phyloP scores from a whole-genome alignment of 345 rosid genomes.

The Ceriops decandra region DNA sequence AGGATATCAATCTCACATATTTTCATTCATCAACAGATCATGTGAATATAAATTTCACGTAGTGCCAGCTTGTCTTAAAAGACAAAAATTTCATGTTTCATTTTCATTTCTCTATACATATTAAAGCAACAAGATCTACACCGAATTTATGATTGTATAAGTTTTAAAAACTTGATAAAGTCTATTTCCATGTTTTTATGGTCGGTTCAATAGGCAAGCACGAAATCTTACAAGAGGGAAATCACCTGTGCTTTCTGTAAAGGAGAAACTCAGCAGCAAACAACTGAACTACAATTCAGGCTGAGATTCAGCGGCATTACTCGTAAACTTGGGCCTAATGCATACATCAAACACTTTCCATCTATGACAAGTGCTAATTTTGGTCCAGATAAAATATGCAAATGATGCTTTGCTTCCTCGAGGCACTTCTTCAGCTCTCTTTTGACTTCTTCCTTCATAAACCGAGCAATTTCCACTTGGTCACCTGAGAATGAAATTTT shows the following conservation, averaged over 20 bases:
- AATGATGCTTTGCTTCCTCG: constrained; percentile 71
- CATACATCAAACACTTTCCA: constrained; percentile 97
- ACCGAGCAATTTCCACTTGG: constrained; percentile 83
- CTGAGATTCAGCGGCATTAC: constrained; percentile 82
- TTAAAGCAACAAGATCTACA: too few relatives aligned
- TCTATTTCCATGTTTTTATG: neutral
- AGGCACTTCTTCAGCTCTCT: constrained; percentile 68
- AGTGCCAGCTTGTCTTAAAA: too few relatives aligned
- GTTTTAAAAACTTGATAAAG: too few relatives aligned
- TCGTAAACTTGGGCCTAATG: constrained; percentile 83
- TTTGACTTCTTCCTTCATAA: constrained; percentile 84
- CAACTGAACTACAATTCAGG: constrained; percentile 91
- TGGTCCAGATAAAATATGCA: constrained; percentile 58
- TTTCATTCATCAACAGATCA: too few relatives aligned
- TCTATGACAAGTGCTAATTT: constrained; percentile 86
- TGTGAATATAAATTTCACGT: too few relatives aligned
- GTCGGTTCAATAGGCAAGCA: too few relatives aligned
- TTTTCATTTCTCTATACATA: too few relatives aligned
- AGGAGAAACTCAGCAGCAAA: constrained; percentile 99
- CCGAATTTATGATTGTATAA: too few relatives aligned
- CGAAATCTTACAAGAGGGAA: neutral
- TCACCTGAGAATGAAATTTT: constrained; percentile 59
- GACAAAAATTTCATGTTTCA: too few relatives aligned
- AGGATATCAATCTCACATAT: too few relatives aligned
- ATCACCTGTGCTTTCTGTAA: constrained; percentile 97